Evolutionary conservation across 345 rosid species (phyloP).

Genomic region (Zanthoxylum bungeanum): DNA sequence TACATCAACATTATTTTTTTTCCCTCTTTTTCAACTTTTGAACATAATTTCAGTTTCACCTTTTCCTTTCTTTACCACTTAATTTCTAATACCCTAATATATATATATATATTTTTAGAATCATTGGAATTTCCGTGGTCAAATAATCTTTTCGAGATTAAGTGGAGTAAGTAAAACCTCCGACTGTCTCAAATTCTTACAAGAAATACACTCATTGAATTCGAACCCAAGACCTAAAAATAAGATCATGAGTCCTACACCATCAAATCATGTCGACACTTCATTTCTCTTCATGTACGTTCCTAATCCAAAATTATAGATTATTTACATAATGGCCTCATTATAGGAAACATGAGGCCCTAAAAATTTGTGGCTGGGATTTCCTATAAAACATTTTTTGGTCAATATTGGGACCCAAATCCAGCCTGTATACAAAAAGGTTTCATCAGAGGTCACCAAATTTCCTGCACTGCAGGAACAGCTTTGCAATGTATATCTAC

Average conservation of each 20-base stretch:
- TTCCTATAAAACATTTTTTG: background rate
- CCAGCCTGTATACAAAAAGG: slow-evolving; percentile 42
- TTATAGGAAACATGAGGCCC: background rate
- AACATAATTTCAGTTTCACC: background rate
- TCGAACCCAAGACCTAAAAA: too few relatives aligned
- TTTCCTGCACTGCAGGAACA: slow-evolving; percentile 38
- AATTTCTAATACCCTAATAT: background rate
- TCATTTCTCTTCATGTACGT: background rate
- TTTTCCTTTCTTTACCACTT: background rate
- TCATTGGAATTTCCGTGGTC: too few relatives aligned
- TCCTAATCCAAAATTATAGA: background rate
- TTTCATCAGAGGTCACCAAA: slow-evolving; percentile 11
- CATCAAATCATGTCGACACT: too few relatives aligned
- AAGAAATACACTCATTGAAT: too few relatives aligned
- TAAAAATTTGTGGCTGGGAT: slow-evolving; percentile 22
- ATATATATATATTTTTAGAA: too few relatives aligned
- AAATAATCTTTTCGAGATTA: too few relatives aligned
- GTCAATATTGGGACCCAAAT: slow-evolving; percentile 30
- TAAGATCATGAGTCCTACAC: too few relatives aligned
- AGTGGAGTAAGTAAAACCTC: too few relatives aligned
- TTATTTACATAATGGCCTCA: background rate
- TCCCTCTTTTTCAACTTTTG: background rate
- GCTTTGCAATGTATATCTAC: too few relatives aligned
- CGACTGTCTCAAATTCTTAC: too few relatives aligned
- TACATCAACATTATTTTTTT: background rate